These are phyloP conservation scores for Colletotrichum kahawae DNA, from an alignment of 2,329 filamentous ascomycete genomes.

Conservation along the genomic window DNA sequence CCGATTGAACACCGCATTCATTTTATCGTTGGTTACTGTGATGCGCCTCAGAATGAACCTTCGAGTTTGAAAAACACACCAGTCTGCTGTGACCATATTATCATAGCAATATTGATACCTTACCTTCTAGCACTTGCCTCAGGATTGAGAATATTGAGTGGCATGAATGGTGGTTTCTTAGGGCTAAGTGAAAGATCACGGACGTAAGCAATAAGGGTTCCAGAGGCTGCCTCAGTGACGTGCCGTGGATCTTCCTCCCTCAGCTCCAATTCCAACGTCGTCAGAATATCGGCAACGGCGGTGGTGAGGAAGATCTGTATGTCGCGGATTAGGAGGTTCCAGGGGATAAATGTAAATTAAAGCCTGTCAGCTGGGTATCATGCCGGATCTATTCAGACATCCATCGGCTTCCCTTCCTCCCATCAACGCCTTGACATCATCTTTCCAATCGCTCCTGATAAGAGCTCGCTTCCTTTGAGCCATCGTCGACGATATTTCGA, in stretches of 20 bases:
- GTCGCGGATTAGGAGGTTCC: accelerated
- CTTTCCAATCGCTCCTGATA: not conserved
- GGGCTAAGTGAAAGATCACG: not conserved
- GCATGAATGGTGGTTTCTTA: not conserved
- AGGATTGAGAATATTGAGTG: not conserved
- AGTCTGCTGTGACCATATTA: not conserved
- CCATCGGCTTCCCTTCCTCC: not conserved
- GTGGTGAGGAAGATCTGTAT: accelerated
- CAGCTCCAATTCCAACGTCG: not conserved
- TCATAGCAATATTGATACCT: accelerated
- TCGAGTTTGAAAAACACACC: not conserved
- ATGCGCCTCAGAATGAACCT: not conserved
- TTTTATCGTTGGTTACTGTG: not conserved
- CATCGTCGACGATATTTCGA: not conserved
- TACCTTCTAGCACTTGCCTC: not conserved
- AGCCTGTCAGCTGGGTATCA: not conserved
- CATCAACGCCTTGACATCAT: not conserved
- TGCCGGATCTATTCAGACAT: not conserved
- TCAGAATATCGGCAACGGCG: not conserved
- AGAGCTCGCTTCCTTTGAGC: not conserved
- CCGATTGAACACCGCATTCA: not conserved
- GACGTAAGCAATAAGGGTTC: not conserved
- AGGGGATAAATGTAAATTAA: not conserved
- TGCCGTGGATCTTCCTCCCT: not conserved
- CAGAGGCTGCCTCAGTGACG: accelerated